Evolutionary conservation across 1,139 yeast genomes (phyloP).

Genomic region (Suhomyces choctaworum): DNA sequence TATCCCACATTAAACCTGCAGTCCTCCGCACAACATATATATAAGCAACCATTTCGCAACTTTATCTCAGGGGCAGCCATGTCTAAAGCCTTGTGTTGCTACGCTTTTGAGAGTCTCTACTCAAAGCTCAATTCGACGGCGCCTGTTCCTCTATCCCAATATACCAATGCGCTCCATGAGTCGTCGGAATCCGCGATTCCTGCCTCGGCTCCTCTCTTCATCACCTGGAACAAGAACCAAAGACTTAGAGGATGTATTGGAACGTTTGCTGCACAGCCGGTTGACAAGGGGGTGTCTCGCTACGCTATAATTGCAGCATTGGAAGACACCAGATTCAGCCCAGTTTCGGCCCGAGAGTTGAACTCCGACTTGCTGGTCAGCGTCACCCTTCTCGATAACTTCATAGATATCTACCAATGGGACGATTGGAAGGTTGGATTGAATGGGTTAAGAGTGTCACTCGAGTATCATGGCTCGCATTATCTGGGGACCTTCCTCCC

Average conservation of each 20-base stretch:
- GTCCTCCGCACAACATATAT: too few species aligned
- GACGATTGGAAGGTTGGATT: constrained; percentile 78
- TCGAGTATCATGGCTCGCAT: constrained; percentile 34
- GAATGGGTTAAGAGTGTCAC: constrained; percentile 73
- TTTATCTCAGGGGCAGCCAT: constrained; percentile 12
- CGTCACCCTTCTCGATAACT: constrained; percentile 67
- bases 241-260: constrained; percentile 90
- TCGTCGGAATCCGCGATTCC: constrained; percentile 42
- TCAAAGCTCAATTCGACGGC: constrained; percentile 13
- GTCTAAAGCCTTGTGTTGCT: constrained; percentile 39
- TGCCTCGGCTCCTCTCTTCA: constrained; percentile 57
- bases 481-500: constrained; percentile 85
- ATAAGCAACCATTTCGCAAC: too few species aligned
- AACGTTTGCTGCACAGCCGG: constrained; percentile 54
- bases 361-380: constrained; percentile 37
- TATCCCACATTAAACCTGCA: too few species aligned
- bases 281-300: constrained; percentile 58
- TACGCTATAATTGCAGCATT: constrained; percentile 71
- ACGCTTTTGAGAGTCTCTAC: constrained; percentile 40
- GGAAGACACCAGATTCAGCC: constrained; percentile 74
- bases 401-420: constrained; percentile 50
- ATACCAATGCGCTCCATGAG: constrained; percentile 21
- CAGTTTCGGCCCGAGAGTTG: constrained; percentile 62
- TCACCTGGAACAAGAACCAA: constrained; percentile 74
- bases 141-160: constrained; percentile 20